Base-by-base conservation (phyloP, 1,139 yeast genomes). In the Geotrichum australiense region DNA sequence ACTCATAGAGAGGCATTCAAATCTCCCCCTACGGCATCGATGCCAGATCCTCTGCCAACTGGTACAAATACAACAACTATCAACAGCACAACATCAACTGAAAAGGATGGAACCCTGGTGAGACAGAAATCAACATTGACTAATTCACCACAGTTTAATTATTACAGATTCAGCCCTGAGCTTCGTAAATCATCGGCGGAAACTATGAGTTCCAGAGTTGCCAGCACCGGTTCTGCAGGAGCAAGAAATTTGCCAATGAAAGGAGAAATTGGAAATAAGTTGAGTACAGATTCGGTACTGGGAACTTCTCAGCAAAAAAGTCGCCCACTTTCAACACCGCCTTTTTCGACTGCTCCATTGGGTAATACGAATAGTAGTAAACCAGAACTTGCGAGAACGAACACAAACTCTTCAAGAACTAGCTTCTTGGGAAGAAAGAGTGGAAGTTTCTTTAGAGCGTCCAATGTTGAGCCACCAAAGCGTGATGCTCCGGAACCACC, bases 401-500 rank as follows among this genome's bases (percentile, higher is more conserved):
- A 11, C 12, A 14, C 37, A 5, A 38, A 14, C 15, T 14, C 35
- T n/a, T 20, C 25, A n/a, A 18, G 12, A n/a, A 5, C 35, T 5
- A 31, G 35, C 12, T 20, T 31, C 25, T 20, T 31, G 18, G 14
- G 22, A 8, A 16, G 28, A 19, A 26, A 27, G n/a, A 41, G 46
- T 8, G 12, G 29, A 14, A 26, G 22, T 26, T 25, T 44, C 25
- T 29, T 44, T 15, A 21, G 45, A 10, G 34, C 35, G 12, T 15
- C 11, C 11, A 15, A 11, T 6, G 29, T 26, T 26, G 35, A 31
- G 8, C 11, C 35, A 8, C 47, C 47, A 7, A 44, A 44, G 21
- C 39, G 47, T 3, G 36, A 31, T 6, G 45, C 47, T 12, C 45
- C 47, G 5, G 42, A 39, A 3, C 37, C 42, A 15, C 47, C 47